phyloP scores from a whole-genome alignment of 768 basidiomycete genomes.

The Mrakia hoshinonis region DNA sequence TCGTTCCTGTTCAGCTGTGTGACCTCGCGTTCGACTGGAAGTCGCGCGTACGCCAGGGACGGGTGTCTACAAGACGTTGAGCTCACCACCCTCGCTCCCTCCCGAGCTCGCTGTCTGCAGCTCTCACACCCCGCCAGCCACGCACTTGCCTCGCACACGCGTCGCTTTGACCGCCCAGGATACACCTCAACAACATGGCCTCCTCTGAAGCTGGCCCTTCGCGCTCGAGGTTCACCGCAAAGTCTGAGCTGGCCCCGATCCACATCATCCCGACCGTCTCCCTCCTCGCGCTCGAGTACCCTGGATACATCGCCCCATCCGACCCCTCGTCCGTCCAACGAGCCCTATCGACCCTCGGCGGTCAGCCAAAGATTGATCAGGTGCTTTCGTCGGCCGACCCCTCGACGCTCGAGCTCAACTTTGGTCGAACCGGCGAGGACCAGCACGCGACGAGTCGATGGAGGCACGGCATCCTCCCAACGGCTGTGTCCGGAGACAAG shows the following conservation, averaged over 20 bases:
- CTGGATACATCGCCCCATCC: conserved; percentile 14
- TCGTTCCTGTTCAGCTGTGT: too few species aligned
- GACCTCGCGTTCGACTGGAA: too few species aligned
- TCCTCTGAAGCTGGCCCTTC: background rate
- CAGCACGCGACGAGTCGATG: conserved; percentile 9
- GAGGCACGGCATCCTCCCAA: conserved; percentile 18
- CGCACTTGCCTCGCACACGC: too few species aligned
- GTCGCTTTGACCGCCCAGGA: too few species aligned
- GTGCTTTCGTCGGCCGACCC: background rate
- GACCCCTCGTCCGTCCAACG: conserved; percentile 9
- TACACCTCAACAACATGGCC: too few species aligned
- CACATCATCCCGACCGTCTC: conserved; percentile 12
- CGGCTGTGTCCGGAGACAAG: conserved; percentile 19
- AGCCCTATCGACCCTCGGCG: conserved; percentile 22
- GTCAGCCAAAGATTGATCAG: background rate
- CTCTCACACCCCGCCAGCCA: too few species aligned
- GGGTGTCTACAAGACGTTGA: too few species aligned
- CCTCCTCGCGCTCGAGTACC: conserved; percentile 28
- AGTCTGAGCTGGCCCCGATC: conserved; percentile 11
- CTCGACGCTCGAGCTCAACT: conserved; percentile 26
- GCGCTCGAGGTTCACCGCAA: conserved; percentile 1
- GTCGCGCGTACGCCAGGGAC: too few species aligned
- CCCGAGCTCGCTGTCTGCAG: too few species aligned
- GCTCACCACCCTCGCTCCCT: too few species aligned
- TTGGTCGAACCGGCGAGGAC: background rate